Evolutionary conservation across 2,329 filamentous ascomycete species (phyloP).

Genomic region (Periconia sp.): DNA sequence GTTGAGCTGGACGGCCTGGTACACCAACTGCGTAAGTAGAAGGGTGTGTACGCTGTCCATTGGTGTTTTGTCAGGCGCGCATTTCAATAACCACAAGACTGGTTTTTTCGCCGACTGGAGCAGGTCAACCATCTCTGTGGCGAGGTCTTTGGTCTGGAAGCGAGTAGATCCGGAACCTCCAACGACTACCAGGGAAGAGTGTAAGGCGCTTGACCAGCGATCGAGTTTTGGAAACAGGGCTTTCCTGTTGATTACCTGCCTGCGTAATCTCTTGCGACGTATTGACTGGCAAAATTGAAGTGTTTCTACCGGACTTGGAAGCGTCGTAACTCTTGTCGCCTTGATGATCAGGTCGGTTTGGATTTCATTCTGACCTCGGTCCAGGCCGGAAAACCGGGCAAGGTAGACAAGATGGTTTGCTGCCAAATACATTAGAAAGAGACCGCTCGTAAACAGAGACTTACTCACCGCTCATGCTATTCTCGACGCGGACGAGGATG

Average conservation of each 20-base stretch:
- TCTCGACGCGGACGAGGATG: background rate
- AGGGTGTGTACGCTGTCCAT: background rate
- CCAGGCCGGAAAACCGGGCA: background rate
- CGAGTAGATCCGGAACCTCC: constrained; percentile 2
- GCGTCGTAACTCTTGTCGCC: background rate
- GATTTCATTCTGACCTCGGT: constrained; percentile 1
- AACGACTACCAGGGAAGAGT: constrained; percentile 1
- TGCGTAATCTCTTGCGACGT: constrained; percentile 1
- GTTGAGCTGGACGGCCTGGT: constrained; percentile 1
- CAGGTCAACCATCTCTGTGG: constrained; percentile 2
- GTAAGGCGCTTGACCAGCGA: background rate
- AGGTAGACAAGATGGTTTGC: constrained; percentile 1
- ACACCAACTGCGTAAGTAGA: background rate
- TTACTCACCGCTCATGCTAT: background rate
- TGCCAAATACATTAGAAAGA: background rate
- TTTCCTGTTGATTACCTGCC: background rate
- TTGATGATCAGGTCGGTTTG: constrained; percentile 3
- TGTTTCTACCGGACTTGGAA: background rate
- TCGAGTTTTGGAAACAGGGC: background rate
- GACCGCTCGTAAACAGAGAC: too few species aligned
- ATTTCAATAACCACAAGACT: constrained; percentile 1
- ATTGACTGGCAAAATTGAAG: constrained; percentile 2
- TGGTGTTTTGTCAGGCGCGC: background rate
- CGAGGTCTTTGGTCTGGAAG: constrained; percentile 2
- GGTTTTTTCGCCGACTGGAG: background rate